A percentile compares a stretch with the other conserved stretches of the same genome.
These are phyloP conservation scores for Saturnispora ahearnii DNA, from an alignment of 805 yeast genomes.

Conservation along the genomic window DNA sequence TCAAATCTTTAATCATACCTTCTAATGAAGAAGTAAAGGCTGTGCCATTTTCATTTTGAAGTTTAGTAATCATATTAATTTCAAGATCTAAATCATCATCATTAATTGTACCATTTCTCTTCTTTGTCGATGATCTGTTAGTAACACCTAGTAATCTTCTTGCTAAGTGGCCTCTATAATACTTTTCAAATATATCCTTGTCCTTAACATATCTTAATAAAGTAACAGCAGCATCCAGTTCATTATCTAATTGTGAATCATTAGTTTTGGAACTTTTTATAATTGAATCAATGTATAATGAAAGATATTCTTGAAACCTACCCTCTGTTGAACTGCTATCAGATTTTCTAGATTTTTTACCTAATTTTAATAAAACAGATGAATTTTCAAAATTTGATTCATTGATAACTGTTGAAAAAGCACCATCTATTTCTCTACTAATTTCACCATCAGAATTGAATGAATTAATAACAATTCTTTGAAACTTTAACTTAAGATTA, in stretches of 20 bases:
- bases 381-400: constrained; percentile 20
- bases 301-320: constrained; percentile 44
- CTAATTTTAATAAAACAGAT: background rate
- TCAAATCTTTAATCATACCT: constrained; percentile 80
- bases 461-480: constrained; percentile 36
- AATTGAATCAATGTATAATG: constrained; percentile 50
- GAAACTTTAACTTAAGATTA: constrained; percentile 41
- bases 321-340: constrained; percentile 9
- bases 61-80: constrained; percentile 52
- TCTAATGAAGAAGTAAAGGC: constrained; percentile 72
- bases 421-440: constrained; percentile 47
- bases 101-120: background rate
- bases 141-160: constrained; percentile 54
- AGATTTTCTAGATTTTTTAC: background rate
- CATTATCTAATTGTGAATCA: constrained; percentile 21
- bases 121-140: constrained; percentile 30
- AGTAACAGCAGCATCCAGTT: constrained; percentile 31
- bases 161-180: constrained; percentile 80
- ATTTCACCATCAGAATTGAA: constrained; percentile 42
- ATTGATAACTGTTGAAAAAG: constrained; percentile 57
- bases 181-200: constrained; percentile 77
- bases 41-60: constrained; percentile 71
- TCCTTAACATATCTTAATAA: constrained; percentile 66
- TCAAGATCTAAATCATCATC: constrained; percentile 44
- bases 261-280: constrained; percentile 43